These are phyloP conservation scores for Kuraishia cidri DNA, from an alignment of 805 yeast genomes.

Conservation along the genomic window DNA sequence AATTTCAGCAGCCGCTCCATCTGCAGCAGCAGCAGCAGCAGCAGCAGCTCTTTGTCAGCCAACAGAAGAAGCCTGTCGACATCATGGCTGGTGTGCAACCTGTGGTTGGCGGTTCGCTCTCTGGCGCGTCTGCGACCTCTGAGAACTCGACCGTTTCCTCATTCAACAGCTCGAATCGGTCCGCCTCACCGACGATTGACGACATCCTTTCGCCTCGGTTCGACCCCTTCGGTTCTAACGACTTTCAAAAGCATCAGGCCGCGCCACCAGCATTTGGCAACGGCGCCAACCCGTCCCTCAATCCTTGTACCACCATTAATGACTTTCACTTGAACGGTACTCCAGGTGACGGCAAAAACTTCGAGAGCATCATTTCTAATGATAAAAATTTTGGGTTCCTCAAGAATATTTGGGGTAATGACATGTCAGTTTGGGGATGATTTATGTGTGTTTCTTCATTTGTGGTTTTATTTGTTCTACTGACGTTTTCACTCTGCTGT, in stretches of 20 bases:
- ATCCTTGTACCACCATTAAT: not conserved
- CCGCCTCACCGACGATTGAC: constrained; percentile 1
- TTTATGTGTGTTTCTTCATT: not conserved
- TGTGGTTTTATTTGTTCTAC: no score
- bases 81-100: not conserved
- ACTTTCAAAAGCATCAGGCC: no score
- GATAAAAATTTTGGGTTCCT: constrained; percentile 1
- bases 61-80: not conserved
- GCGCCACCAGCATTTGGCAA: not conserved
- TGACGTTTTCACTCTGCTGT: no score
- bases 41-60: not conserved
- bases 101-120: not conserved
- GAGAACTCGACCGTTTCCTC: not conserved
- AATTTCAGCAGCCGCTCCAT: not conserved
- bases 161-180: not conserved
- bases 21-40: constrained; percentile 1
- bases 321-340: not conserved
- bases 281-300: not conserved
- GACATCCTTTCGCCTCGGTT: constrained; percentile 3
- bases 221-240: constrained; percentile 3
- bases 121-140: constrained; percentile 1
- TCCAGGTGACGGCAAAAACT: not conserved
- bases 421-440: constrained; percentile 15
- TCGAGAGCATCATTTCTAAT: constrained; percentile 1
- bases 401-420: constrained; percentile 14